Conservation (phyloP, 2,329 filamentous ascomycete species). For the Chaetoscypha palmicola region DNA sequence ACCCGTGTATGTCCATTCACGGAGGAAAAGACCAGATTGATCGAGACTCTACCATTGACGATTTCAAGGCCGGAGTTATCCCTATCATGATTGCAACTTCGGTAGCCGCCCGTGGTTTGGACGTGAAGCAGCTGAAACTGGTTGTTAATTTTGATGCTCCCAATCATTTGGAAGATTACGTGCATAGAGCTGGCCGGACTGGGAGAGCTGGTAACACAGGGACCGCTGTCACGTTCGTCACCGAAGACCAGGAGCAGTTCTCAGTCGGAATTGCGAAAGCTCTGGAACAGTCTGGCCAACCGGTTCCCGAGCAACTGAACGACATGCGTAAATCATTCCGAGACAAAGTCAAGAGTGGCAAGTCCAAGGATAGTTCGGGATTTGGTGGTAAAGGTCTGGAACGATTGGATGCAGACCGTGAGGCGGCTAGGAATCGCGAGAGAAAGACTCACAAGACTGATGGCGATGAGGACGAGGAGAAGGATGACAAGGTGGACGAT, state of each 20-base stretch:
- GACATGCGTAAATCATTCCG: constrained; percentile 67
- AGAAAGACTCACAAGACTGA: constrained; percentile 86
- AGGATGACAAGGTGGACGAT: constrained; percentile 61
- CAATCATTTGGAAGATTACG: constrained; percentile 93
- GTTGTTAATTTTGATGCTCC: constrained; percentile 95
- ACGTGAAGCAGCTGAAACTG: constrained; percentile 92
- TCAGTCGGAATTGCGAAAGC: constrained; percentile 87
- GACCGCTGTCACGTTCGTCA: constrained; percentile 90
- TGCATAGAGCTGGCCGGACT: constrained; percentile 88
- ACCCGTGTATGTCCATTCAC: constrained; percentile 88
- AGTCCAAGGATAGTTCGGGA: constrained; percentile 81
- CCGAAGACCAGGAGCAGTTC: constrained; percentile 84
- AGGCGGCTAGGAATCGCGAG: constrained; percentile 78
- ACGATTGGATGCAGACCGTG: constrained; percentile 82
- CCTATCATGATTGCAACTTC: constrained; percentile 92
- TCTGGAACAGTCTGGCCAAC: constrained; percentile 73
- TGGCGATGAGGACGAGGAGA: constrained; percentile 72
- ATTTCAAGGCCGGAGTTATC: constrained; percentile 87
- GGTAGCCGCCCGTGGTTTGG: constrained; percentile 86
- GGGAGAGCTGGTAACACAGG: constrained; percentile 92
- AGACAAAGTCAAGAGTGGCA: constrained; percentile 87
- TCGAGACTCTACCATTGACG: constrained; percentile 82
- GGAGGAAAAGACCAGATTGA: constrained; percentile 92
- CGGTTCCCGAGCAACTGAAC: constrained; percentile 62
- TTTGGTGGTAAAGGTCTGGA: constrained; percentile 96